These are phyloP conservation scores for Quambalaria eucalypti DNA, from an alignment of 1,284 basidiomycete genomes.

Conservation along the genomic window DNA sequence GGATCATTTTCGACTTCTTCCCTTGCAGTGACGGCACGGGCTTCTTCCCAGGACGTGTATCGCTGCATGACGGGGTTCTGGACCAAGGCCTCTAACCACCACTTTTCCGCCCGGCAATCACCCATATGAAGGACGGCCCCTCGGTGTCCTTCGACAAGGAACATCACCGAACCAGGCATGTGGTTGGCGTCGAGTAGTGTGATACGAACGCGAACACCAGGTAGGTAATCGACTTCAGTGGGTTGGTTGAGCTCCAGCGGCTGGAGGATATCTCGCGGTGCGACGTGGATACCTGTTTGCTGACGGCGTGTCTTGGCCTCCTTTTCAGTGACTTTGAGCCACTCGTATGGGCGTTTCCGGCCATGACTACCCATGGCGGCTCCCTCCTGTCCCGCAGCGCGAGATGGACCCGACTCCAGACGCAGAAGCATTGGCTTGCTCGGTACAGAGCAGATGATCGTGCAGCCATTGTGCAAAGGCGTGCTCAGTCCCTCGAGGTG, in stretches of 20 bases:
- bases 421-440: slow-evolving; percentile 32
- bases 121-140: slow-evolving; percentile 80
- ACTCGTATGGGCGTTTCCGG: slow-evolving; percentile 22
- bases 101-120: slow-evolving; percentile 75
- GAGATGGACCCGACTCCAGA: slow-evolving; percentile 12
- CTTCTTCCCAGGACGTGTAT: slow-evolving; percentile 53
- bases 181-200: slow-evolving; percentile 86
- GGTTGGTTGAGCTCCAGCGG: slow-evolving; percentile 53
- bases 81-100: slow-evolving; percentile 61
- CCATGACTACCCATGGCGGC: slow-evolving; percentile 12
- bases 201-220: slow-evolving; percentile 57
- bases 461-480: slow-evolving; percentile 16
- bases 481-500: slow-evolving; percentile 34
- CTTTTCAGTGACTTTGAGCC: slow-evolving; percentile 14
- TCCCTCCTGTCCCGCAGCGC: slow-evolving; percentile 18
- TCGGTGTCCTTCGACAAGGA: slow-evolving; percentile 65
- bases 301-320: slow-evolving; percentile 15
- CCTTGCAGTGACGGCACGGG: not conserved
- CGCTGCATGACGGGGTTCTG: slow-evolving; percentile 63
- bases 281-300: slow-evolving; percentile 10
- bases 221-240: slow-evolving; percentile 57
- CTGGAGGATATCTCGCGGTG: slow-evolving; percentile 16
- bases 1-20: not conserved
- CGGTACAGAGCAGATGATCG: slow-evolving; percentile 29
- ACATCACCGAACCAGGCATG: slow-evolving; percentile 88